Evolutionary conservation across 1,139 yeast genomes (phyloP), one percentile per base, ranked within the genome.

Genomic region (Saccharomycopsis crataegensis): DNA sequence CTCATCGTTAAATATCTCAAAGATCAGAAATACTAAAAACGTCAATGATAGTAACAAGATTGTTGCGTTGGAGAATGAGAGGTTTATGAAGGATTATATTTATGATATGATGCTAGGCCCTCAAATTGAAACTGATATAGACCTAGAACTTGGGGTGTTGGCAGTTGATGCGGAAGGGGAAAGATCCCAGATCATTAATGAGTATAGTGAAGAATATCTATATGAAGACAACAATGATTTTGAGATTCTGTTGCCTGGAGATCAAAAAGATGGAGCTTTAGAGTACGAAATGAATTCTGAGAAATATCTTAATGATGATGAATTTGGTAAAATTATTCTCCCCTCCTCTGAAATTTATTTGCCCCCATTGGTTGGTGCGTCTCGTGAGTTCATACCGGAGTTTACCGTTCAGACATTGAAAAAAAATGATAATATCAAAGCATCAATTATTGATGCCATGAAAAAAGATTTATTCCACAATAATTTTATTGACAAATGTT

Each of bases 391-490:
- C 36, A 48, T 56, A n/a, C 57, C 57, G 1, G 58, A 56, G 41
- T 56, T 56, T 44, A 14, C 51, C 3, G 42, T 56, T 16, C 58
- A 56, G 38, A 46, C 54, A 11, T 52, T 56, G 31, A 48, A 43
- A 17, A 55, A 53, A 42, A 17, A 42, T 28, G 57, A 56, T 36
- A 33, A 36, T 38, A n/a, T 56, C 14, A 51, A 54, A 34, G 37
- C 17, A 17, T 28, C 32, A 34, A 46, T 53, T 34, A 46, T 54
- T 31, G 43, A 32, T 28, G 54, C 52, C 6, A 55, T 56, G 57
- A 48, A 54, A 36, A 54, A 54, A 32, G 58, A 56, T 37, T 47
- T 56, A 40, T 53, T 56, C 16, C 58, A 56, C 41, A 56, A 56
- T 42, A 48, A 48, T 12, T 56, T 45, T 28, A 47, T 53, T 33